Conservation (phyloP, 2,329 filamentous ascomycete species). For the Rachicladosporium sp. region DNA sequence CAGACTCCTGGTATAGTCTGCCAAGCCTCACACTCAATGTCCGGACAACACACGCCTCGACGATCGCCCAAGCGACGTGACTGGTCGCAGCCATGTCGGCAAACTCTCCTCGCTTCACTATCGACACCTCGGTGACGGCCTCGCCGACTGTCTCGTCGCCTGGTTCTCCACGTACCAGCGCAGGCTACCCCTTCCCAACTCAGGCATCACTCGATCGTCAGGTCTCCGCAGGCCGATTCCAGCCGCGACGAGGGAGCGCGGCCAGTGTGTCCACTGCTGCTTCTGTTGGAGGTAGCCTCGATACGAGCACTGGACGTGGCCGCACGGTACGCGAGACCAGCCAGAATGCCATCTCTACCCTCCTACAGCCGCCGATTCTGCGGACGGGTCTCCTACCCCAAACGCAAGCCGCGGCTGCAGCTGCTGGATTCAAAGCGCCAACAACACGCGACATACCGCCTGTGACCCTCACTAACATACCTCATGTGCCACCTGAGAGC, state of each 20-base stretch:
- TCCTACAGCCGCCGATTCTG: constrained; percentile 83
- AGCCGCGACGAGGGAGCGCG: constrained; percentile 61
- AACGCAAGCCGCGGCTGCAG: constrained; percentile 55
- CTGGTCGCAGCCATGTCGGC: constrained; percentile 16
- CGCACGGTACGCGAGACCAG: constrained; percentile 58
- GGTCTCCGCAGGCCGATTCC: constrained; percentile 35
- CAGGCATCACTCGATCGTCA: constrained; percentile 40
- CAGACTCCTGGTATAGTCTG: no score
- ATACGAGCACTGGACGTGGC: constrained; percentile 50
- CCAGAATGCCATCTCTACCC: constrained; percentile 87
- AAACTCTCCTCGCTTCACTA: constrained; percentile 46
- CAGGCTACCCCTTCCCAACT: constrained; percentile 45
- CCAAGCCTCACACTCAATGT: no score
- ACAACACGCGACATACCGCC: constrained; percentile 85
- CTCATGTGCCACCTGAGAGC: constrained; percentile 62
- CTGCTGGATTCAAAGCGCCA: constrained; percentile 54
- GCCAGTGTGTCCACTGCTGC: constrained; percentile 63
- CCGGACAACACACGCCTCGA: neutral
- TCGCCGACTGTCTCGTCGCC: constrained; percentile 14
- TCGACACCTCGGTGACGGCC: constrained; percentile 33
- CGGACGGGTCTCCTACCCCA: constrained; percentile 77
- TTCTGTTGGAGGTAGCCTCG: constrained; percentile 74
- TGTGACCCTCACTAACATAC: constrained; percentile 79
- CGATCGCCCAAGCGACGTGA: neutral
- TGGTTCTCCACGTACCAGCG: constrained; percentile 18